A percentile compares a stretch with the other conserved stretches of the same genome.
Evolutionary conservation across 441 rosid genomes (phyloP).

Genomic region (Sinapis alba): DNA sequence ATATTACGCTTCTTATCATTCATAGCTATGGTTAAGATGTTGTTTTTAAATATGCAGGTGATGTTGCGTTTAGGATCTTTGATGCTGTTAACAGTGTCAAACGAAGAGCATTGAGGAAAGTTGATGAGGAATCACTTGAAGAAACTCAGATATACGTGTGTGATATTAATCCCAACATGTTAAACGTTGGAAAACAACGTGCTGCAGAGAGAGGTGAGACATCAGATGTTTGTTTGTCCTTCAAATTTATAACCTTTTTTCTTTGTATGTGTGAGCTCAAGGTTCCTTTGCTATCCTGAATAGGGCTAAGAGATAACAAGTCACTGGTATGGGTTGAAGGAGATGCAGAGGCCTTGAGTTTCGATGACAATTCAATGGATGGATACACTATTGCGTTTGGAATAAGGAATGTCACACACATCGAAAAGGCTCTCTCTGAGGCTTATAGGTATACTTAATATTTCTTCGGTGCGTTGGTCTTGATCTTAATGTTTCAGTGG

Average conservation of each 20-base stretch:
- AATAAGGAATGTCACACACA: slow-evolving; percentile 95
- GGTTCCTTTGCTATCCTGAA: slow-evolving; percentile 11
- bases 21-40: not conserved
- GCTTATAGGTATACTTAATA: slow-evolving; percentile 71
- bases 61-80: slow-evolving; percentile 84
- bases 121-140: slow-evolving; percentile 61
- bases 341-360: slow-evolving; percentile 86
- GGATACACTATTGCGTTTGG: slow-evolving; percentile 96
- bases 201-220: slow-evolving; percentile 76
- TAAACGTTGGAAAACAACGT: slow-evolving; percentile 78
- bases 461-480: not conserved
- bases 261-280: not conserved
- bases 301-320: slow-evolving; percentile 66
- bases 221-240: slow-evolving; percentile 19
- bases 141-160: slow-evolving; percentile 83
- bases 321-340: slow-evolving; percentile 90
- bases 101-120: slow-evolving; percentile 61
- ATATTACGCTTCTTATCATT: too few species aligned
- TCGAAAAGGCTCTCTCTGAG: slow-evolving; percentile 89
- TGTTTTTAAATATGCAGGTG: slow-evolving; percentile 62
- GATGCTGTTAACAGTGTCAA: slow-evolving; percentile 59
- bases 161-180: slow-evolving; percentile 93
- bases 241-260: not conserved
- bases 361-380: slow-evolving; percentile 80
- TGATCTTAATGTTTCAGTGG: not conserved